Base-by-base conservation (phyloP, 805 yeast species). In the Zygosaccharomyces bisporus region DNA sequence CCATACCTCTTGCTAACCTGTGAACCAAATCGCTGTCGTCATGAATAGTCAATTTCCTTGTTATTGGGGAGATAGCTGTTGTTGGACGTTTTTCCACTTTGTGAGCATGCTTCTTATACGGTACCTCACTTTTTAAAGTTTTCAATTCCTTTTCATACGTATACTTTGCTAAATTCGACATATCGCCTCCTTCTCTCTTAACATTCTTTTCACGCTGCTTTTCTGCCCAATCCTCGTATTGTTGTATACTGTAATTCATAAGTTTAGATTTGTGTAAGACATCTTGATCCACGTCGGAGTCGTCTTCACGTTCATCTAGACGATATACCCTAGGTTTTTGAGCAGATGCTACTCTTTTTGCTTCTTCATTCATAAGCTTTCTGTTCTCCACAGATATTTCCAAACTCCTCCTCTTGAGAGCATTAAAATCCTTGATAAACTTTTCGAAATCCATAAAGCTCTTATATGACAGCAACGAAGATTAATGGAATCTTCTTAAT, bases 121-220 rank as follows among this genome's bases (percentile, higher is more conserved):
- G 18, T 17, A 27, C 19, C 5, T 35, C 25, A n/a, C 31, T 27
- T 13, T 34, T 36, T 21, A 55, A 38, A 13, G 35, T 49, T 18
- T 38, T 48, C 10, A 61, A 40, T 31, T 60, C 63, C 45, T 61
- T 63, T 30, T 61, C 58, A 34, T 63, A 63, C 1, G 65, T 61
- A 17, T 46, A 39, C 38, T 56, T 58, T 2, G 66, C 66, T 12
- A 61, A 19, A 31, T 60, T 56, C 18, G 44, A 47, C 13, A 46
- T 42, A 32, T 51, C 43, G 3, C 39, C 38, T 14, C 45, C 42
- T 6, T 41, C 44, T 12, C 42, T 23, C 33, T 44, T 48, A 17
- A 31, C 27, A n/a, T 41, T 44, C 29, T 45, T 44, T 6, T 39
- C 42, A 8, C 38, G 40, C 16, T 35, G 40, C 24, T 34, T 51